phyloP scores from a whole-genome alignment of 805 yeast species.

The Wickerhamomyces xylosicus region DNA sequence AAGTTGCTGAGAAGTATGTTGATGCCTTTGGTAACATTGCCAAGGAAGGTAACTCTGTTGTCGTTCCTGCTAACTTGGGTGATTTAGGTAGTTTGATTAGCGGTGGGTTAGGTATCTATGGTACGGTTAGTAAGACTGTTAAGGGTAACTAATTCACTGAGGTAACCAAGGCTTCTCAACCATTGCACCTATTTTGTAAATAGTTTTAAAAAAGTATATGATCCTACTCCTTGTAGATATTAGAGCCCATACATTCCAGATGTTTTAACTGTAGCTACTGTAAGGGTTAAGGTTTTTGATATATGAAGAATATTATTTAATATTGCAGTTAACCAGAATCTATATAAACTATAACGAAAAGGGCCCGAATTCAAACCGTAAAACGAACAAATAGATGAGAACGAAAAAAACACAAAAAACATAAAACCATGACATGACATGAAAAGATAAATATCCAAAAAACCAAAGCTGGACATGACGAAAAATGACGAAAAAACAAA shows the following conservation, averaged over 20 bases:
- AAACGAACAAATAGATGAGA: too few species aligned
- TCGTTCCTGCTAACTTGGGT: constrained; percentile 67
- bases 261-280: too few species aligned
- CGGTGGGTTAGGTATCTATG: constrained; percentile 64
- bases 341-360: too few species aligned
- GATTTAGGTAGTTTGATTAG: constrained; percentile 70
- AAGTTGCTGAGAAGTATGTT: constrained; percentile 76
- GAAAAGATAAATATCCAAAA: constrained; percentile 3
- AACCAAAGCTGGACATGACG: constrained; percentile 1
- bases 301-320: too few species aligned
- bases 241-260: too few species aligned
- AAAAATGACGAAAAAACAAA: neutral
- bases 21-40: constrained; percentile 77
- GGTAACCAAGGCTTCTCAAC: neutral
- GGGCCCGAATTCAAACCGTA: too few species aligned
- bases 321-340: too few species aligned
- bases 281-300: too few species aligned
- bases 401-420: too few species aligned
- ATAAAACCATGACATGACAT: neutral
- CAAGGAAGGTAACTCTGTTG: constrained; percentile 69
- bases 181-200: too few species aligned
- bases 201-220: neutral
- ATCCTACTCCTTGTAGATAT: too few species aligned
- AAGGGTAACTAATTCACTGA: neutral
- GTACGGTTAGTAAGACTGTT: constrained; percentile 31